Evolutionary conservation across 129 eudicot species (phyloP).

Genomic region (Lonicera japonica): DNA sequence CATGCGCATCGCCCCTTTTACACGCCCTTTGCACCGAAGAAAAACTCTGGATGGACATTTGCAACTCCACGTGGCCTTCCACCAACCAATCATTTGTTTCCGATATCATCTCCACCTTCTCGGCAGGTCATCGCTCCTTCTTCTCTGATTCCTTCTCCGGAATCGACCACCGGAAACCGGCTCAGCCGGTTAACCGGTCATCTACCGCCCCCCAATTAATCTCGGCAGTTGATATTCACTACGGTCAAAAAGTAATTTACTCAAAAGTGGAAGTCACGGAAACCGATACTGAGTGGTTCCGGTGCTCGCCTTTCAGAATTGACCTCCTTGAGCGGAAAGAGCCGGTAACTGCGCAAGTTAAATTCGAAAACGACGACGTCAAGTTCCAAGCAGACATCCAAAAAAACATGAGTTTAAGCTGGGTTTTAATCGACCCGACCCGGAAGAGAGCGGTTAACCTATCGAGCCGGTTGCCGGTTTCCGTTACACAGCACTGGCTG

Average conservation of each 20-base stretch:
- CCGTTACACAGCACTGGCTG: slow-evolving; percentile 32
- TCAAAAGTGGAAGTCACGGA: slow-evolving; percentile 22
- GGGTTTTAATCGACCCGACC: slow-evolving; percentile 32
- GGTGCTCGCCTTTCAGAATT: slow-evolving; percentile 21
- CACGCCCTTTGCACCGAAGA: slow-evolving; percentile 30
- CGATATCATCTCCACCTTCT: slow-evolving; percentile 38
- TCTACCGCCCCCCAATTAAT: neutral
- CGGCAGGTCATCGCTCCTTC: slow-evolving; percentile 47
- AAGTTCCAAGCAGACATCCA: neutral
- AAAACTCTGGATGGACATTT: slow-evolving; percentile 30
- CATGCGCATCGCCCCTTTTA: slow-evolving; percentile 29
- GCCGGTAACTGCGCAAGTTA: slow-evolving; percentile 13
- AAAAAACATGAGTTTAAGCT: slow-evolving; percentile 21
- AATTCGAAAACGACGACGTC: slow-evolving; percentile 11
- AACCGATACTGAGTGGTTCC: slow-evolving; percentile 12
- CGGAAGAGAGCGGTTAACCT: slow-evolving; percentile 25
- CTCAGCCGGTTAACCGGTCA: neutral
- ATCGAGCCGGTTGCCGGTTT: slow-evolving; percentile 25
- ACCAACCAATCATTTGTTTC: slow-evolving; percentile 26
- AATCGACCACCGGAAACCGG: slow-evolving; percentile 6
- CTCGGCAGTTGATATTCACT: slow-evolving; percentile 43
- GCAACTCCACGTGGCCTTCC: slow-evolving; percentile 55
- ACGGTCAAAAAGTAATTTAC: slow-evolving; percentile 7
- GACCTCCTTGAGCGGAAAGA: slow-evolving; percentile 25
- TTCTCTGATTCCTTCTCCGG: slow-evolving; percentile 37